phyloP scores from a whole-genome alignment of 2,329 filamentous ascomycete species.

The Daldinia eschscholtzii region DNA sequence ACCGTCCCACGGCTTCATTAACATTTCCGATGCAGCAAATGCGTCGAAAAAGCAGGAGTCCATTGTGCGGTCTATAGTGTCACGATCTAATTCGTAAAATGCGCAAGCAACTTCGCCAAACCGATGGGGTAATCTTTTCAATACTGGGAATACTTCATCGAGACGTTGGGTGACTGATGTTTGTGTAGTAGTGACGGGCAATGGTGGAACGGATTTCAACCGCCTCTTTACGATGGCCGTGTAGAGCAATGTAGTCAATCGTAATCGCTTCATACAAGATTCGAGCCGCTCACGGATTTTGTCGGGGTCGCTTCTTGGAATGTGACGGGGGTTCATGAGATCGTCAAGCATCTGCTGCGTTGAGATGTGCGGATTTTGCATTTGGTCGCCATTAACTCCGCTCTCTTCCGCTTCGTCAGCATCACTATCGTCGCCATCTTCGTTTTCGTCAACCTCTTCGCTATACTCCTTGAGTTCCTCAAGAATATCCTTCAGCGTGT shows the following conservation, averaged over 20 bases:
- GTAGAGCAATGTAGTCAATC: conserved; percentile 76
- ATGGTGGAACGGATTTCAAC: conserved; percentile 68
- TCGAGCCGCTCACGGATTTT: conserved; percentile 75
- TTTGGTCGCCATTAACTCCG: conserved; percentile 58
- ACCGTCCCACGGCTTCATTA: conserved; percentile 72
- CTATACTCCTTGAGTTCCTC: conserved; percentile 91
- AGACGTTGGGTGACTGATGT: conserved; percentile 58
- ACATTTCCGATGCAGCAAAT: conserved; percentile 65
- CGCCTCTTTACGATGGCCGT: conserved; percentile 77
- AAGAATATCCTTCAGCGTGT: conserved; percentile 83
- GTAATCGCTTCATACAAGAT: conserved; percentile 72
- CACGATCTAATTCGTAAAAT: conserved; percentile 77
- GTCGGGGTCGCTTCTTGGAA: conserved; percentile 74
- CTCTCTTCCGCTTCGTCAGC: conserved; percentile 59
- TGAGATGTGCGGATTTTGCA: conserved; percentile 53
- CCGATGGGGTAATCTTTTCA: conserved; percentile 73
- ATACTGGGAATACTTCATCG: conserved; percentile 67
- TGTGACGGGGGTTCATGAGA: conserved; percentile 73
- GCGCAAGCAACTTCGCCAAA: conserved; percentile 78
- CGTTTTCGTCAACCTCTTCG: conserved; percentile 75
- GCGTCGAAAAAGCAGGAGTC: conserved; percentile 72
- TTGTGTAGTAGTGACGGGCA: conserved; percentile 53
- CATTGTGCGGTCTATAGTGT: conserved; percentile 70
- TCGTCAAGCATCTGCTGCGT: conserved; percentile 74
- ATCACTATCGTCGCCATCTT: conserved; percentile 66